Conservation (phyloP, 2,329 filamentous ascomycete species). For the Spiromastix sp. region DNA sequence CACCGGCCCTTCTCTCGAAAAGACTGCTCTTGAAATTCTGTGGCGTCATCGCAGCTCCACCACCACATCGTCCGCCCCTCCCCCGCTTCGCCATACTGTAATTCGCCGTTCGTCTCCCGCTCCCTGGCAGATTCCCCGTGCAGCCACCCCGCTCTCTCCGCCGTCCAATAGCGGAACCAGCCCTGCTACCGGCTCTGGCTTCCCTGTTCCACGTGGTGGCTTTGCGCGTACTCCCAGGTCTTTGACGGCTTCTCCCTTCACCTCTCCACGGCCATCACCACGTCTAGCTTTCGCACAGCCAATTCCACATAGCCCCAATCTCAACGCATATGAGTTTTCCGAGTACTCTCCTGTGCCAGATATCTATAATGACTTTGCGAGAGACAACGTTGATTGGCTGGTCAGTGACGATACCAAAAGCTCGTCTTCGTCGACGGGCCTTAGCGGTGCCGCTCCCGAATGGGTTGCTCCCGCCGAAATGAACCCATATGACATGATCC, state of each 20-base stretch:
- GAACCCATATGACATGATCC: conserved; percentile 95
- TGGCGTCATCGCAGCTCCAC: conserved; percentile 49
- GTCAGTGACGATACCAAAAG: conserved; percentile 77
- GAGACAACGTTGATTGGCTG: conserved; percentile 93
- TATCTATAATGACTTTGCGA: conserved; percentile 81
- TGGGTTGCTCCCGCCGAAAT: conserved; percentile 75
- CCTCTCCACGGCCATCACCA: conserved; percentile 85
- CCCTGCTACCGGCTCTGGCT: conserved; percentile 74
- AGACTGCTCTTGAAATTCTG: conserved; percentile 79
- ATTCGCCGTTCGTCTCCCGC: conserved; percentile 86
- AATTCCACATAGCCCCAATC: conserved; percentile 85
- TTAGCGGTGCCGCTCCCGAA: conserved; percentile 74
- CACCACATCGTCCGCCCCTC: conserved; percentile 58
- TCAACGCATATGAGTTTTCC: conserved; percentile 93
- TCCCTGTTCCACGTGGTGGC: conserved; percentile 59
- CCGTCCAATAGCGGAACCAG: conserved; percentile 66
- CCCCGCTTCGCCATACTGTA: conserved; percentile 77
- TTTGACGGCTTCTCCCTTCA: conserved; percentile 76
- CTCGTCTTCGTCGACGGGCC: conserved; percentile 67
- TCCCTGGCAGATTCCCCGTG: conserved; percentile 72
- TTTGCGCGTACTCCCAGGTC: conserved; percentile 69
- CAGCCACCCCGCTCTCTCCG: conserved; percentile 70
- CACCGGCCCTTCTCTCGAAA: conserved; percentile 68
- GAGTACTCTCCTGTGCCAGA: conserved; percentile 73
- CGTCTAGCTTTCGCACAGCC: conserved; percentile 83